These are phyloP conservation scores for Lepiota brunneoincarnata DNA, from an alignment of 768 basidiomycete species.

Conservation along the genomic window DNA sequence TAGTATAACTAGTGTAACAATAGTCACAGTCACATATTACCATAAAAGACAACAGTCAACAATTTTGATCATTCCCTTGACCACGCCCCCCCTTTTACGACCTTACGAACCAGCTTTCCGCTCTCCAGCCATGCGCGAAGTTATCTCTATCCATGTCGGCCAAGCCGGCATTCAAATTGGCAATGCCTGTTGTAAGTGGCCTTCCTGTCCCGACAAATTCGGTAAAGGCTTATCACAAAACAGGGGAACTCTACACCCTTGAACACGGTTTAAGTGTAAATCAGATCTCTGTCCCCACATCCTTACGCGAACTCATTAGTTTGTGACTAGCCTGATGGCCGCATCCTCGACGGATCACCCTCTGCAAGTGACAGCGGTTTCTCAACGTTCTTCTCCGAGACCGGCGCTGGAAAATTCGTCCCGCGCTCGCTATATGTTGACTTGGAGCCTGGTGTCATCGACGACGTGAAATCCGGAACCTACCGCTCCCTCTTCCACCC, in stretches of 20 bases:
- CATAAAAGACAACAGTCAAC: background rate
- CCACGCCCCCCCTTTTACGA: constrained; percentile 13
- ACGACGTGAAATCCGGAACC: constrained; percentile 89
- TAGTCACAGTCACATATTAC: background rate
- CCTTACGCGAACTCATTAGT: constrained; percentile 15
- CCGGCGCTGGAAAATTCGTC: constrained; percentile 90
- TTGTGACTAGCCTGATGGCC: constrained; percentile 79
- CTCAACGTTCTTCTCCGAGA: constrained; percentile 97
- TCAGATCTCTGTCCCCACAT: constrained; percentile 15
- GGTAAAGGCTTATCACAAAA: constrained; percentile 22
- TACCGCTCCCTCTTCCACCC: constrained; percentile 97
- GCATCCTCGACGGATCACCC: constrained; percentile 69
- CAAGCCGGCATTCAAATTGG: constrained; percentile 95
- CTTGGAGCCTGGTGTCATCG: constrained; percentile 92
- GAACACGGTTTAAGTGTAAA: constrained; percentile 95
- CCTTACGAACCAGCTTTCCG: constrained; percentile 21
- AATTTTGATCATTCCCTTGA: background rate
- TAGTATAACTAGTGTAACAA: background rate
- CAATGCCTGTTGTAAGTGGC: constrained; percentile 89
- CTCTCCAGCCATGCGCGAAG: constrained; percentile 71
- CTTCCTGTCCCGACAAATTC: constrained; percentile 11
- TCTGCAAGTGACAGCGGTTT: constrained; percentile 81
- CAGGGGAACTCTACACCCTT: constrained; percentile 97
- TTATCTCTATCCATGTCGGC: constrained; percentile 94
- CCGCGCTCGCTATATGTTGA: constrained; percentile 97